A percentile compares a stretch with the other conserved stretches of the same genome.
Evolutionary conservation across 1,284 basidiomycete genomes (phyloP).

Genomic region (Irpex sp.): DNA sequence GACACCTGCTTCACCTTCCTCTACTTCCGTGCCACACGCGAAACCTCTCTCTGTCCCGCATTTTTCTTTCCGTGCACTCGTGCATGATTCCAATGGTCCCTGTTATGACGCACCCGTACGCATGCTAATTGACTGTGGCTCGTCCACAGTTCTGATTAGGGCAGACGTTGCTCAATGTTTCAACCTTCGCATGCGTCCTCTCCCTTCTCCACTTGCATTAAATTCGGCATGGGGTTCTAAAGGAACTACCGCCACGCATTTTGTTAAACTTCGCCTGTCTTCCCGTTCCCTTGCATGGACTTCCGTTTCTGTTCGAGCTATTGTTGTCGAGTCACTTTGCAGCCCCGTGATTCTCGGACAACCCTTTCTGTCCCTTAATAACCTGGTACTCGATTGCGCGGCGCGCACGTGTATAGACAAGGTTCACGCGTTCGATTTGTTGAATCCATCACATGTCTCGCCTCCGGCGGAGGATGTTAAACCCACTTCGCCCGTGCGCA

Average conservation of each 20-base stretch:
- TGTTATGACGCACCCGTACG: neutral
- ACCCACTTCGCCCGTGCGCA: no score
- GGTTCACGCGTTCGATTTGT: neutral
- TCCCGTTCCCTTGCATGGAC: constrained; percentile 5
- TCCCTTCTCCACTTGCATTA: neutral
- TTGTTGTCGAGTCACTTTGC: constrained; percentile 11
- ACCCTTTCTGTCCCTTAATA: constrained; percentile 8
- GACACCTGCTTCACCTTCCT: neutral
- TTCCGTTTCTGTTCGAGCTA: constrained; percentile 3
- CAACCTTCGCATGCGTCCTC: neutral
- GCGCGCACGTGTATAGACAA: constrained; percentile 2
- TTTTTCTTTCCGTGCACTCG: neutral
- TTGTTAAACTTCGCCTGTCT: constrained; percentile 8
- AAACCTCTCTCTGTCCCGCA: neutral
- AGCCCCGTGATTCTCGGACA: constrained; percentile 14
- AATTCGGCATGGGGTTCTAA: constrained; percentile 1
- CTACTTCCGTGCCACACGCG: neutral
- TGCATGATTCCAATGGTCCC: neutral
- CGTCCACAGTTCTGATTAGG: constrained; percentile 11
- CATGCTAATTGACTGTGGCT: constrained; percentile 12
- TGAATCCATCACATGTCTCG: neutral
- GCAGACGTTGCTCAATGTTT: neutral
- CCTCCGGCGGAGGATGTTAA: neutral
- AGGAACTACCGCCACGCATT: constrained; percentile 5
- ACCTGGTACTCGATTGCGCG: constrained; percentile 5